Evolutionary conservation across 1,284 basidiomycete genomes (phyloP), one percentile per base, ranked within the genome.

Genomic region (Tilletiopsis washingtonensis): DNA sequence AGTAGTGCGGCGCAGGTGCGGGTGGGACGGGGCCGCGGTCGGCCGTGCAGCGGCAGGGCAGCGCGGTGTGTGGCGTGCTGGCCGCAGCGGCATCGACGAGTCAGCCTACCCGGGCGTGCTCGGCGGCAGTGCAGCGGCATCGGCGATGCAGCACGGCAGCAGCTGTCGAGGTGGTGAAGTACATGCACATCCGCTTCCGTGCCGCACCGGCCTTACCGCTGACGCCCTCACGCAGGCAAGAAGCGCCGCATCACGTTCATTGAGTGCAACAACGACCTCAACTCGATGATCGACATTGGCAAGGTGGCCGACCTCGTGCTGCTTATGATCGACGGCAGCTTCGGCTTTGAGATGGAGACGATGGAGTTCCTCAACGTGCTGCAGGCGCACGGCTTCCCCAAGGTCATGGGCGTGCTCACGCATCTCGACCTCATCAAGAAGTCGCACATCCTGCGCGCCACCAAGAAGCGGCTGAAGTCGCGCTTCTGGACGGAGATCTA

Each of bases 401-500:
- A 98, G 78, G 88, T 98, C 67, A 91, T 99, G 56, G 93, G 93
- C 53, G 78, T 99, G 47, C 83, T 99, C 39, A 88, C 91, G 20
- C 94, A 99, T 74, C 82, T 98, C 40, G 94, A 98, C 75, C 83
- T 99, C 55, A 88, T 99, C 69, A 96, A 96, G 78, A 94, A 91
- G 73, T 81, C 86, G 5, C 81, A 85, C 1, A 85, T 84, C 1
- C 81, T 97, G 43, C 87, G 86, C 54, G 83, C 84, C 43, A 91
- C 90, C 46, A 99, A 98, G 78, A 97, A 96, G 73, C 77, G 84
- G 0, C 81, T 99, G 41, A 99, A 98, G 76, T 93, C 90, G 74
- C 87, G 94, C n/a, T 99, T 99, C 77, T 99, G 94, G 93, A 91
- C 93, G 0, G 94, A 99, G 75, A 96, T 98, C 15, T 97, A 97